Evolutionary conservation across 2,329 filamentous ascomycete genomes (phyloP).

Genomic region (Penicillium expansum): DNA sequence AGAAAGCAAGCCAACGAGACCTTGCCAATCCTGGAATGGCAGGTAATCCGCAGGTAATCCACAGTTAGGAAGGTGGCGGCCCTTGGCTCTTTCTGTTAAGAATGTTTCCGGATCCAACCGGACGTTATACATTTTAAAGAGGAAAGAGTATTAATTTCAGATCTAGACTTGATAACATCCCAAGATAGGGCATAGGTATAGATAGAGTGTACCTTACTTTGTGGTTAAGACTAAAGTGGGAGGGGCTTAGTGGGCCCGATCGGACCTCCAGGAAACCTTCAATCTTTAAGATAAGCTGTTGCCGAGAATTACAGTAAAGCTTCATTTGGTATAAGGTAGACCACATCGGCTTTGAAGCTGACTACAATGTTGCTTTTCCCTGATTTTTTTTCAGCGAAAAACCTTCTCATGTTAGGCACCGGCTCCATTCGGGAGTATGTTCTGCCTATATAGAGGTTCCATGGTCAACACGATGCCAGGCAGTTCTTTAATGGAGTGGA

Average conservation of each 20-base stretch:
- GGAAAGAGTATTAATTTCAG: neutral
- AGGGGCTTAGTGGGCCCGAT: constrained; percentile 9
- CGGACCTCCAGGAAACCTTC: constrained; percentile 5
- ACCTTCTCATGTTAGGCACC: constrained; percentile 1
- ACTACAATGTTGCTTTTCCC: neutral
- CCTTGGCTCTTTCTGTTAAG: constrained; percentile 7
- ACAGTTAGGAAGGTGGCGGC: constrained; percentile 14
- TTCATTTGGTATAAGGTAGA: neutral
- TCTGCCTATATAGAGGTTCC: neutral
- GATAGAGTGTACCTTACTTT: constrained; percentile 6
- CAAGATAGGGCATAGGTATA: neutral
- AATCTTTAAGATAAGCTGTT: neutral
- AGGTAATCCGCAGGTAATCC: constrained; percentile 10
- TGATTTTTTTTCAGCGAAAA: neutral
- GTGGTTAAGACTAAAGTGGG: constrained; percentile 1
- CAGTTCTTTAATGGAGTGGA: constrained; percentile 6
- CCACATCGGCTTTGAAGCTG: neutral
- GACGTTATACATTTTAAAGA: neutral
- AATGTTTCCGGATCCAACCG: constrained; percentile 7
- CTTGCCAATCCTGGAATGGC: constrained; percentile 14
- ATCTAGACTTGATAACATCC: neutral
- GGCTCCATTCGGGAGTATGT: constrained; percentile 5
- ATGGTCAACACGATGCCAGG: constrained; percentile 11
- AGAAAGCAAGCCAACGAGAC: constrained; percentile 9
- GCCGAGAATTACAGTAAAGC: neutral